Percentiles rank a stretch among this genome's conserved stretches.
Conservation (phyloP, 2,329 filamentous ascomycete genomes). For the Dichotomopilus funicola region DNA sequence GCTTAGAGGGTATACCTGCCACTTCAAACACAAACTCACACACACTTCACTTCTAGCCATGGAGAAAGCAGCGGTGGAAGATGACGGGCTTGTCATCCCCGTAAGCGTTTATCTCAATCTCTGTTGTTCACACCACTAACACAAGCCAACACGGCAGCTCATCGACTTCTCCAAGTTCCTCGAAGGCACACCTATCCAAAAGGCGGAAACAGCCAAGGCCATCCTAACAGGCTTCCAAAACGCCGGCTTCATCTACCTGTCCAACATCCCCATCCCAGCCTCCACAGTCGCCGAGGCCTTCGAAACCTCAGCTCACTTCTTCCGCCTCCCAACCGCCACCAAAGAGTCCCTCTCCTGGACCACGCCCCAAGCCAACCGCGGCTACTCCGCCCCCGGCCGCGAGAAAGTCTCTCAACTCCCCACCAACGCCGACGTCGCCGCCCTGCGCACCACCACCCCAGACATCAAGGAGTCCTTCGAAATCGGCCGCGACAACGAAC, state of each 20-base stretch:
- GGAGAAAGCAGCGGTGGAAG: conserved; percentile 30
- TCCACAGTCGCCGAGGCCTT: conserved; percentile 58
- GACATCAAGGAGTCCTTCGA: conserved; percentile 62
- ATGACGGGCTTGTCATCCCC: conserved; percentile 28
- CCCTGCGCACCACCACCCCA: conserved; percentile 50
- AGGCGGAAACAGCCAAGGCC: conserved; percentile 58
- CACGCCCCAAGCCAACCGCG: conserved; percentile 64
- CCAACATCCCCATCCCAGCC: conserved; percentile 65
- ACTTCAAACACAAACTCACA: no score
- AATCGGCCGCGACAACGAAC: conserved; percentile 55
- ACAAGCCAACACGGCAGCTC: conserved; percentile 43
- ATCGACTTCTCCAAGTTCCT: conserved; percentile 75
- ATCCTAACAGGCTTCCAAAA: conserved; percentile 76
- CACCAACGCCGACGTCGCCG: conserved; percentile 50
- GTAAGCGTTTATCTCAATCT: conserved; percentile 4
- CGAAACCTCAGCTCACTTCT: conserved; percentile 62
- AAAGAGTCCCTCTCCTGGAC: conserved; percentile 67
- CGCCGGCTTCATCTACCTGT: conserved; percentile 84
- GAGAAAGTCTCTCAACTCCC: conserved; percentile 61
- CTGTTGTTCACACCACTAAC: not conserved
- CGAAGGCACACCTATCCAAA: conserved; percentile 52
- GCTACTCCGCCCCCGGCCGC: conserved; percentile 62
- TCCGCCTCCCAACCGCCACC: conserved; percentile 52
- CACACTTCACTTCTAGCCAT: conserved; percentile 17
- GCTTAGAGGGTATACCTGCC: no score